Evolutionary conservation across 768 basidiomycete genomes (phyloP), one percentile per base, ranked within the genome.

Genomic region (Strobilomyces echinocephalus): DNA sequence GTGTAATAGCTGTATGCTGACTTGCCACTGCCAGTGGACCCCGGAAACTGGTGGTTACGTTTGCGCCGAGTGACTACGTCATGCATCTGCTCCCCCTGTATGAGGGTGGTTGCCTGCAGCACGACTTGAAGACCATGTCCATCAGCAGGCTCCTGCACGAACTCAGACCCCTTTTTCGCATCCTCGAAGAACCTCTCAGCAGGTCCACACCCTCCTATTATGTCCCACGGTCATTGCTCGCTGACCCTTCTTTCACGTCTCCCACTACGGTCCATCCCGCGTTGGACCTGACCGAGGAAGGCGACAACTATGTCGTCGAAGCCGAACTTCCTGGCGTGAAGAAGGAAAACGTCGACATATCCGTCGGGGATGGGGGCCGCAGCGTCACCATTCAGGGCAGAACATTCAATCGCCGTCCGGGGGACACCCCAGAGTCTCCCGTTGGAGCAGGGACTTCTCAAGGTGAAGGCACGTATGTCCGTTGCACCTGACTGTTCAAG

Each of bases 281-380:
- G 0, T 74, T 91, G 7, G 88, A 91, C 57, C 67, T 91, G 8
- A 74, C 76, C 4, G 88, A 91, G 58, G 78, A 83, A 53, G 81
- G 77, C 1, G 75, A 82, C 65, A 73, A 76, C 38, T 90, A 86
- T 59, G 56, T 88, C 48, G 72, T 91, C 39, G 85, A 90, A 61
- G 87, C 87, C 2, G 89, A 91, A 62, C 62, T 91, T 26, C 89
- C 88, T 20, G 88, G 88, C 1, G 81, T 91, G 26, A 83, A 81
- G 66, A 88, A 84, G 73, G 87, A 90, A 60, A 82, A 89, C 61
- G 64, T 90, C 9, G 79, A 87, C 51, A 77, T 91, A 47, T 77
- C 81, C 8, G 74, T 91, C 53, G 85, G 86, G 9, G 84, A 88
- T 52, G 80, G 77, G 15, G 88, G 87, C 3, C 76, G 80, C 52